These are phyloP conservation scores for Debaryomyces tyrocola DNA, from an alignment of 805 yeast species.

Conservation along the genomic window DNA sequence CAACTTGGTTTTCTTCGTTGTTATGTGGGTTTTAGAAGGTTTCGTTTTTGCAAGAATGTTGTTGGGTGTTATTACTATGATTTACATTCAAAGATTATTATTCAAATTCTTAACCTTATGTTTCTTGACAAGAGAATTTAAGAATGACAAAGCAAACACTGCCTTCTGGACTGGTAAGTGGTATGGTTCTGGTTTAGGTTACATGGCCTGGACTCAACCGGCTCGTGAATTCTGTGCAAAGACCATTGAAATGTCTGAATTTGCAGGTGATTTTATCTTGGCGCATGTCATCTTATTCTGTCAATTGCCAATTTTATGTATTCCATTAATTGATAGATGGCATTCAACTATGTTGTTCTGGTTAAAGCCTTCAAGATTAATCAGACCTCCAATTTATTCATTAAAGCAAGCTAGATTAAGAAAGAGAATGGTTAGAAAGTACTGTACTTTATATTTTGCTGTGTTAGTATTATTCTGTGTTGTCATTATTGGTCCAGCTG, in stretches of 20 bases:
- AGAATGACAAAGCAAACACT: conserved; percentile 91
- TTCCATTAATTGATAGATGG: conserved; percentile 94
- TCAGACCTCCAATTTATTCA: conserved; percentile 96
- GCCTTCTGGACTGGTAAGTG: conserved; percentile 99
- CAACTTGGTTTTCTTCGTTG: conserved; percentile 85
- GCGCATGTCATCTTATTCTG: conserved; percentile 87
- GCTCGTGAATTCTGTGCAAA: conserved; percentile 93
- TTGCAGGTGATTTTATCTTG: conserved; percentile 93
- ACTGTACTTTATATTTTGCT: conserved; percentile 75
- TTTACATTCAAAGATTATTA: conserved; percentile 83
- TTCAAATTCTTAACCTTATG: conserved; percentile 80
- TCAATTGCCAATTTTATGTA: conserved; percentile 81
- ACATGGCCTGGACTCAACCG: conserved; percentile 94
- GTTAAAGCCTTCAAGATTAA: conserved; percentile 95
- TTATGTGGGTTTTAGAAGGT: conserved; percentile 96
- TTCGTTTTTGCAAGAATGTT: conserved; percentile 86
- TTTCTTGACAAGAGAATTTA: conserved; percentile 90
- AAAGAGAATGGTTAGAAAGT: conserved; percentile 95
- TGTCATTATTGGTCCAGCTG: conserved; percentile 89
- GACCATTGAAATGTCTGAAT: conserved; percentile 89
- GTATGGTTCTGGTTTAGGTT: conserved; percentile 93
- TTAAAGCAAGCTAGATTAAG: conserved; percentile 94
- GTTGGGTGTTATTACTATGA: conserved; percentile 79
- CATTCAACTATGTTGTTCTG: conserved; percentile 98
- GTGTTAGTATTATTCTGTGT: conserved; percentile 70